Evolutionary conservation across 2,329 filamentous ascomycete species (phyloP).

Genomic region (Sporothrix protearum): DNA sequence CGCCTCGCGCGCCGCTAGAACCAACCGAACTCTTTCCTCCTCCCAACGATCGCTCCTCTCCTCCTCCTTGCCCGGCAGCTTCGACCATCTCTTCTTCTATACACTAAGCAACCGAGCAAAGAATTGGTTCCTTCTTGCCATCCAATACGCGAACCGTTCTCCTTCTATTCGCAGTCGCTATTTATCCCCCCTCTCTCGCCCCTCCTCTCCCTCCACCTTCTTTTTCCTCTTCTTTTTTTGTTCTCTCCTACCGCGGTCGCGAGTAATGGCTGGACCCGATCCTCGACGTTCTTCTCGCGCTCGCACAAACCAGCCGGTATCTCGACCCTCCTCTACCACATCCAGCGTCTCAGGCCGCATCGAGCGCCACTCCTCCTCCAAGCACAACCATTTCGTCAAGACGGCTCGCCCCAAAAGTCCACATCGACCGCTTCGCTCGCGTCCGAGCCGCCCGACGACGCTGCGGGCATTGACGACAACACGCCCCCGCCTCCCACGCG

Average conservation of each 20-base stretch:
- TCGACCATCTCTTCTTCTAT: neutral
- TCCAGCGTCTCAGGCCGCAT: conserved; percentile 70
- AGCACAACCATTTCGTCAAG: conserved; percentile 62
- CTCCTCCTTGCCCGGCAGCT: neutral
- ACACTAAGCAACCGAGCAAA: neutral
- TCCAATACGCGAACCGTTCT: neutral
- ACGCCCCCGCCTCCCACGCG: conserved; percentile 68
- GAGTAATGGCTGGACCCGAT: conserved; percentile 59
- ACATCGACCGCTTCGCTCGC: conserved; percentile 69
- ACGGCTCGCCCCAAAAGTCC: conserved; percentile 66
- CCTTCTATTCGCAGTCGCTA: neutral
- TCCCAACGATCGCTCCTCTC: neutral
- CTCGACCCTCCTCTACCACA: conserved; percentile 73
- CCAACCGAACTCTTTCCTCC: neutral
- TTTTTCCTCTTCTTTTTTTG: neutral
- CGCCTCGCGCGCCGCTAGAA: neutral
- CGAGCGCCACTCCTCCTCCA: conserved; percentile 60
- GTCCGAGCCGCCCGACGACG: conserved; percentile 64
- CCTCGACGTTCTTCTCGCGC: conserved; percentile 90
- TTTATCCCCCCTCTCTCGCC: neutral
- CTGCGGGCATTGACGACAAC: conserved; percentile 58
- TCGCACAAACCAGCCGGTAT: conserved; percentile 71
- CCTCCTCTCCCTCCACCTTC: neutral
- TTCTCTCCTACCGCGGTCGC: conserved; percentile 33
- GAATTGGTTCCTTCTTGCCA: neutral